Evolutionary conservation across 768 basidiomycete genomes (phyloP), one percentile per base, ranked within the genome.

Genomic region (Piloderma croceum): DNA sequence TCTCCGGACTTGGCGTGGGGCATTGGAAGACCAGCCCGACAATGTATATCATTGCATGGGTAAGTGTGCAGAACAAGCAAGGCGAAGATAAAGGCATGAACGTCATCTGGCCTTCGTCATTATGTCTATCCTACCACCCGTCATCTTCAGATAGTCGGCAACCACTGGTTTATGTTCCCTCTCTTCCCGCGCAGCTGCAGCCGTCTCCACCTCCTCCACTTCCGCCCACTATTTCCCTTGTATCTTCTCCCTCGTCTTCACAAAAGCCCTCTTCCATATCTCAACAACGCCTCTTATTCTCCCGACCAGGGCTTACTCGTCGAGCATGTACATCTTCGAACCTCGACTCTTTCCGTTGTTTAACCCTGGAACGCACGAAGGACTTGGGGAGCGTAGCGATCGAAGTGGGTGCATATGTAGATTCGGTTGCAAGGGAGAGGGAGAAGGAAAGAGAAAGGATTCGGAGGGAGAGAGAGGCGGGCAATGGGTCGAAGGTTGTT

Each of bases 61-160:
- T 88, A 25, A 73, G 70, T 23, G 81, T 89, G 15, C 76, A 86
- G 58, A 85, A 85, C 51, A 79, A 74, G 46, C 84, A 83, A 47
- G 84, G 83, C 23, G 86, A 89, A 56, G 83, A 86, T 48, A 88
- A 87, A 50, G 86, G 86, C 1, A 63, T 85, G 22, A 66, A 73
- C n/a, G 65, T 83, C 36, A 77, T 89, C 46, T 90, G 86, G 67
- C 87, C 88, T 2, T 60, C 72, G 2, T 59, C 66, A 2, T 72
- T 90, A 4, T 83, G 79, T 47, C 68, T 57, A 62, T 64, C 58
- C n/a, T 71, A 58, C 57, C 67, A 49, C 45, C 58, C 65, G 12
- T 50, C 62, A 34, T 54, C 68, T 41, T 55, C 59, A 18, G 68
- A 68, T 47, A 57, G 61, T 35, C 67, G 70, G 6, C 58, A 62